Conservation (phyloP, 2,329 filamentous ascomycete species). For the Calycina marina region DNA sequence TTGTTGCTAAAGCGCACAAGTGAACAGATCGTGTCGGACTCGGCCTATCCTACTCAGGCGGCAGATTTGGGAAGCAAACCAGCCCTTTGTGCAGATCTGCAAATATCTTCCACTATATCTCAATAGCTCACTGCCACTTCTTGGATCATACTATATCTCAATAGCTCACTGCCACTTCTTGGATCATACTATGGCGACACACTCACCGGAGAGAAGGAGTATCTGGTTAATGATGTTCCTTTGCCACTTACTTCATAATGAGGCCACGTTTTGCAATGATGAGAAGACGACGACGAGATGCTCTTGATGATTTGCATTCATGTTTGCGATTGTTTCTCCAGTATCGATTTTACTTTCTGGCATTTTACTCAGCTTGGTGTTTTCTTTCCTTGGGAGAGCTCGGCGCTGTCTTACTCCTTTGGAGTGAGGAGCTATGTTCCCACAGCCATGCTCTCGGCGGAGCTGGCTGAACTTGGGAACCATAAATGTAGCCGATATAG, state of each 20-base stretch:
- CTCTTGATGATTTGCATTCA: conserved; percentile 13
- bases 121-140: conserved; percentile 19
- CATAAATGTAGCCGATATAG: too few relatives aligned
- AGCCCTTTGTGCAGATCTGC: conserved; percentile 25
- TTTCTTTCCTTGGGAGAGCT: too few relatives aligned
- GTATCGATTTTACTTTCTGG: too few relatives aligned
- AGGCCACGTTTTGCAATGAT: conserved; percentile 11
- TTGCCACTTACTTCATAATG: conserved; percentile 12
- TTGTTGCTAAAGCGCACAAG: conserved; percentile 77
- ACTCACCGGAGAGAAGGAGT: conserved; percentile 7
- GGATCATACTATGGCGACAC: too few relatives aligned
- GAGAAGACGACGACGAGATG: conserved; percentile 18
- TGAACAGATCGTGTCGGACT: conserved; percentile 29
- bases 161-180: conserved; percentile 16
- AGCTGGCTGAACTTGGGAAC: too few relatives aligned
- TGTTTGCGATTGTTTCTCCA: too few relatives aligned
- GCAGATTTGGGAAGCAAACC: conserved; percentile 35
- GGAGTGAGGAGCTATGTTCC: too few relatives aligned
- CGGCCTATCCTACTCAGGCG: conserved; percentile 30
- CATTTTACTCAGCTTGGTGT: too few relatives aligned
- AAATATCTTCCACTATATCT: conserved; percentile 31
- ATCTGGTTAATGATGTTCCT: too few relatives aligned
- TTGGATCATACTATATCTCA: conserved; percentile 25
- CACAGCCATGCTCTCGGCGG: too few relatives aligned
- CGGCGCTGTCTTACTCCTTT: too few relatives aligned